Evolutionary conservation across 2,329 filamentous ascomycete genomes (phyloP), one percentile per base, ranked within the genome.

Genomic region (Monosporascus ibericus): DNA sequence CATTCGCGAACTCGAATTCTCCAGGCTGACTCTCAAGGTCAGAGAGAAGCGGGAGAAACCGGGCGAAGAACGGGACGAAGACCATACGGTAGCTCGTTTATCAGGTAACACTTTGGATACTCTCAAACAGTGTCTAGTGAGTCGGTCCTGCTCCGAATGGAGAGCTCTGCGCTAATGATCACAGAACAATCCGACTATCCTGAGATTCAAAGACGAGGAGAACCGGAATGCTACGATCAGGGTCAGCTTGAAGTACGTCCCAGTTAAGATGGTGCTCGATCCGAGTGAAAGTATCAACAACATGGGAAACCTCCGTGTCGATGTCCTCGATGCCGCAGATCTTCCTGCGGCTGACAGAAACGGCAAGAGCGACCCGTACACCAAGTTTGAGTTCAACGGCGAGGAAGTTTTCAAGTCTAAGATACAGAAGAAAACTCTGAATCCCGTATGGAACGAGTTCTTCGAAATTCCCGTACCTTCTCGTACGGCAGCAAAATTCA

Each of bases 271-370:
- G 94, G 77, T 85, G 52, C 86, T 99, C 48, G 91, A 99, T 64
- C 88, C 94, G 0, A 90, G 86, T 63, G 94, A 99, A 72, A 96
- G 91, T 65, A 96, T 99, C 78, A 97, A 96, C 81, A 99, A 99
- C 72, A 95, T 96, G 84, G 94, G 94, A 54, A 92, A 85, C 53
- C 84, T 99, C 22, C 88, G 92, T 20, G 90, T 99, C n/a, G 91
- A 97, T 63, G 81, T 99, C 18, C 75, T 97, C 38, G 91, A 96
- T 68, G 94, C 86, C 18, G 75, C 82, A 8, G 86, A 96, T 54
- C 81, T 99, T n/a, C 94, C 94, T 7, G 86, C 94, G 1, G 92
- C 92, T 27, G 94, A 99, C 65, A 86, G 91, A 36, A 99, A 99
- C 66, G 94, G 94, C 61, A 97, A 88, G 79, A 96, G 91, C 63